These are phyloP conservation scores for Stachybotrys chlorohalonatus DNA, from an alignment of 2,329 filamentous ascomycete genomes.

Conservation along the genomic window DNA sequence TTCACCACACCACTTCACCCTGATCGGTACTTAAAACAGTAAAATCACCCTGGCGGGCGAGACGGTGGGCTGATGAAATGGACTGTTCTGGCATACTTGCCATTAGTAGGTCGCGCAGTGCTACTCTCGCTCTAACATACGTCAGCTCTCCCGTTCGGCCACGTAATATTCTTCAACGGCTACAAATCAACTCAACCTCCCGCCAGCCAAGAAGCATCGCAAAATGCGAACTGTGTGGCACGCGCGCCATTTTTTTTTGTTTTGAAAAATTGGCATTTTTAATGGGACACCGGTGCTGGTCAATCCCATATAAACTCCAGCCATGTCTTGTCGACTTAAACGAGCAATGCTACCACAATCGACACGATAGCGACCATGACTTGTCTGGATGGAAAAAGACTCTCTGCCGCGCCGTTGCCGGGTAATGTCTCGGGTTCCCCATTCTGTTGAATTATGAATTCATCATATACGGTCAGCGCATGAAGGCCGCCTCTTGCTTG, in stretches of 20 bases:
- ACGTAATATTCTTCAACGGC: too few species aligned
- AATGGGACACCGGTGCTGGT: too few species aligned
- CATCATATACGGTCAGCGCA: not conserved
- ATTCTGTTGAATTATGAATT: not conserved
- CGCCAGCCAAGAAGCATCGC: too few species aligned
- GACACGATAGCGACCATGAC: not conserved
- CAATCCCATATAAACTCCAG: too few species aligned
- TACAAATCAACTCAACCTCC: too few species aligned
- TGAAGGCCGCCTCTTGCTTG: conserved; percentile 1
- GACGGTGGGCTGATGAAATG: not conserved
- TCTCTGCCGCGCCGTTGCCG: not conserved
- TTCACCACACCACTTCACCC: too few species aligned
- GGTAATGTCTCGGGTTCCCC: not conserved
- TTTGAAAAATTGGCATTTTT: too few species aligned
- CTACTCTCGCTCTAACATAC: not conserved
- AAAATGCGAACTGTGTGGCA: too few species aligned
- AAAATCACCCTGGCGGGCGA: not conserved
- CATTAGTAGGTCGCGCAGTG: not conserved
- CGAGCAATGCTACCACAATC: not conserved
- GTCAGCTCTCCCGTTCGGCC: too few species aligned
- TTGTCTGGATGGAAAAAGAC: not conserved
- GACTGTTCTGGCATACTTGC: not conserved
- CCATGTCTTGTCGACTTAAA: not conserved
- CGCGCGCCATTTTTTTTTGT: too few species aligned
- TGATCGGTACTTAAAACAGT: too few species aligned